Evolutionary conservation across 352 stramenopile genomes (phyloP), one percentile per base, ranked within the genome.

Genomic region (Hyaloperonospora arabidopsidis): DNA sequence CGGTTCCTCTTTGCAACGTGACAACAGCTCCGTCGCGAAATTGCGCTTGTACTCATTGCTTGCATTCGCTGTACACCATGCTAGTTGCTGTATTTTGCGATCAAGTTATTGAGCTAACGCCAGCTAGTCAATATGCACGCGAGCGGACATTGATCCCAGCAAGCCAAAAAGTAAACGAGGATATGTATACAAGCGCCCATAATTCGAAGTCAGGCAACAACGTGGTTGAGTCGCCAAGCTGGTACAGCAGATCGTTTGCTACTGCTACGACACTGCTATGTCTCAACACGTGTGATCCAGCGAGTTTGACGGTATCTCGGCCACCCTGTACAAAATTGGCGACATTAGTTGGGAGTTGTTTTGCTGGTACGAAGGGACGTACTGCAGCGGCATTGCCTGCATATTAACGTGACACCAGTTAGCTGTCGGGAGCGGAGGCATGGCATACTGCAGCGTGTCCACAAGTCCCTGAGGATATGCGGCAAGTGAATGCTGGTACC

Each of bases 1-100:
- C 75, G 87, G 6, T 98, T 98, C 52, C 69, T 98, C 11, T 98
- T 98, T 54, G 77, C 75, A 7, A 47, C 51, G 22, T 84, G 41
- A 77, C 8, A 32, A n/a, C 17, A 52, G 21, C 19, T 50, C 10
- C 21, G 46, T 40, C 32, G 3, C 28, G 38, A 12, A 23, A 49
- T 15, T 17, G 17, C 11, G 32, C n/a, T 36, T 1, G 47, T 18
- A 21, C 25, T 32, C 25, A 32, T 32, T 32, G 25, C 25, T 45
- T 40, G 39, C 39, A 54, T 60, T 49, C 57, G 43, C 44, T 67
- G 58, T 61, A 60, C 40, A 63, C 39, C 44, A 56, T 65, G 51
- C 21, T 62, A 52, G 54, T 66, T 67, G 59, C 53, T 70, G 49
- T 70, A 66, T 66, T 44, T 69, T 66, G 32, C 40, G 58, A 54